Base-by-base conservation (phyloP, 805 yeast genomes). In the Saccharomycopsis capsularis region DNA sequence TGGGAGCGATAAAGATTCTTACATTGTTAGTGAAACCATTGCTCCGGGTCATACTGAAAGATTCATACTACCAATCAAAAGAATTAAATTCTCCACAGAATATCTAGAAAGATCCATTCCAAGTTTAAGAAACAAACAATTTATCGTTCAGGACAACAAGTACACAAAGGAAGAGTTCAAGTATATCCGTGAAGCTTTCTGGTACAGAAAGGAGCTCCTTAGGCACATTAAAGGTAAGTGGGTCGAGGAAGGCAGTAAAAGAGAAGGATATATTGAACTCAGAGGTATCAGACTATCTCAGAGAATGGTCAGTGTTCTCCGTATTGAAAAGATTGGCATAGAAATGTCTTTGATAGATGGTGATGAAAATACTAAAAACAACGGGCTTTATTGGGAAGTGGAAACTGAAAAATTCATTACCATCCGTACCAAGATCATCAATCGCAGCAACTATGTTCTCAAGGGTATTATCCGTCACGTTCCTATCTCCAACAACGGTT, bases 141-240 rank as follows among this genome's bases (percentile, higher is more conserved):
- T 79, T 60, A 71, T 86, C 36, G 64, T 56, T 44, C 70, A 65
- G 27, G 54, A 78, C 57, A 67, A 70, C 52, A 75, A 67, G 52
- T 67, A 76, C 4, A 68, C 77, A 0, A 75, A 70, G 42, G 79
- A 76, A 7, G 87, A 85, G 52, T 81, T 75, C 32, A 57, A 57
- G 40, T 74, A 69, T 46, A 75, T 79, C 65, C 70, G 79, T 49
- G 81, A 79, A 53, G 67, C 76, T 2, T 93, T 89, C 63, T 91
- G 99, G 99, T 76, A 84, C 54, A 67, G 95, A 50, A 79, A 83
- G 49, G 73, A 74, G 52, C 61, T 93, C 1, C 66, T 91, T 46
- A 69, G 73, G 41, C 67, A 68, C 15, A 57, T 93, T 3, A 62
- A 65, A 2, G 96, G 95, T 2, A 57, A 63, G 2, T 91, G 99